phyloP scores from a whole-genome alignment of 192 early-diverging fungal genomes.

The Borealophlyctis nickersoniae region DNA sequence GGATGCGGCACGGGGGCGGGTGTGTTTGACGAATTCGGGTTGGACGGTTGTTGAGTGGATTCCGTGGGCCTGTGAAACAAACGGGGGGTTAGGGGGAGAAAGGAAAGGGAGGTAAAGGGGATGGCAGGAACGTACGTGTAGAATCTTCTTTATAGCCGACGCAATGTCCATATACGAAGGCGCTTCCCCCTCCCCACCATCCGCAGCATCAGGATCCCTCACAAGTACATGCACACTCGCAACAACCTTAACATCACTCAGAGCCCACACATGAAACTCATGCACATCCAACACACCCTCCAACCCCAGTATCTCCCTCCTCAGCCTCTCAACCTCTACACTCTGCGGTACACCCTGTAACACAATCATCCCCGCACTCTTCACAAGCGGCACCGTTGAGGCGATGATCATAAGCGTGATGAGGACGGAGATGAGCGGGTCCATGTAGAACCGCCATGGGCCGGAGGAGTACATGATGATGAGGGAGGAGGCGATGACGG shows the following conservation, averaged over 20 bases:
- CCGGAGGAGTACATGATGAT: conserved; percentile 68
- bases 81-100: neutral
- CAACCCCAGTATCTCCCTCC: conserved; percentile 50
- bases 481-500: conserved; percentile 76
- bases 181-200: neutral
- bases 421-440: conserved; percentile 72
- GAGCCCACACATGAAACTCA: conserved; percentile 90
- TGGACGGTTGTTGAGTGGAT: conserved; percentile 90
- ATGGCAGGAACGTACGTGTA: conserved; percentile 57
- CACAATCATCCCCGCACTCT: conserved; percentile 71
- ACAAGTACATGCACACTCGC: conserved; percentile 81
- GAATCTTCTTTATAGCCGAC: conserved; percentile 63
- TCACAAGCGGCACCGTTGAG: conserved; percentile 61
- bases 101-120: too few species aligned
- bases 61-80: conserved; percentile 37
- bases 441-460: conserved; percentile 76
- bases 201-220: conserved; percentile 32
- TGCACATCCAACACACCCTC: conserved; percentile 71
- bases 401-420: conserved; percentile 63
- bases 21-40: too few species aligned
- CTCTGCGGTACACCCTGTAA: conserved; percentile 75
- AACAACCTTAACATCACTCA: conserved; percentile 78
- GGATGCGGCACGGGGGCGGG: too few species aligned
- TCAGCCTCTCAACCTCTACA: conserved; percentile 64
- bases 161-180: conserved; percentile 70